Percentiles rank a stretch among this genome's conserved stretches.
Evolutionary conservation across 768 basidiomycete species (phyloP).

Genomic region (Podaxis sp.): DNA sequence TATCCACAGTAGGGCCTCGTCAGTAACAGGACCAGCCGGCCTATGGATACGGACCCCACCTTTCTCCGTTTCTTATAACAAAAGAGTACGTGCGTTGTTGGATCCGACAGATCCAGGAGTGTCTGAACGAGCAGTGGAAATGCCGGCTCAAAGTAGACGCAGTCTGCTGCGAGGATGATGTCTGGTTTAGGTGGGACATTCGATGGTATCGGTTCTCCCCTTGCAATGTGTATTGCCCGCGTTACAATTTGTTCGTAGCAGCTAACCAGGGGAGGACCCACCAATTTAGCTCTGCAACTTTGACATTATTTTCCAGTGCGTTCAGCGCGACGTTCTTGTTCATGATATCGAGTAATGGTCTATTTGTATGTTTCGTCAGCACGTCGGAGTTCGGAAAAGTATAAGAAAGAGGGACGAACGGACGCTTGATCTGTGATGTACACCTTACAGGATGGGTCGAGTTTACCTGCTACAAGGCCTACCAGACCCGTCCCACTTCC

Average conservation of each 20-base stretch:
- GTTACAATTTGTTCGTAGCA: constrained; percentile 14
- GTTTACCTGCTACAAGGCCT: constrained; percentile 75
- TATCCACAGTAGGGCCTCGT: background rate
- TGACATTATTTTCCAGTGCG: constrained; percentile 47
- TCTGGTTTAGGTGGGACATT: constrained; percentile 48
- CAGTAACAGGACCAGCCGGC: background rate
- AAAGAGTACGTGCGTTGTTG: constrained; percentile 72
- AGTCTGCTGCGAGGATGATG: constrained; percentile 87
- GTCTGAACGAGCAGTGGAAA: constrained; percentile 87
- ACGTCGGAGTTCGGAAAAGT: constrained; percentile 2
- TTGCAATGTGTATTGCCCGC: constrained; percentile 26
- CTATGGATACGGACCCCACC: constrained; percentile 36
- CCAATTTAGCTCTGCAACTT: constrained; percentile 82
- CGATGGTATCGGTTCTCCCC: constrained; percentile 64
- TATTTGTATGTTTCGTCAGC: constrained; percentile 29
- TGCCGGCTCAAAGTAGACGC: constrained; percentile 93
- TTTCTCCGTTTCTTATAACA: constrained; percentile 95
- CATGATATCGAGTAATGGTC: constrained; percentile 82
- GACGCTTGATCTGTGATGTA: constrained; percentile 92
- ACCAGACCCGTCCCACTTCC: constrained; percentile 93
- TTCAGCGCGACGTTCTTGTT: constrained; percentile 69
- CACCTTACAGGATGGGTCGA: constrained; percentile 56
- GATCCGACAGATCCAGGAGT: constrained; percentile 59
- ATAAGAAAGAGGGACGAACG: constrained; percentile 34
- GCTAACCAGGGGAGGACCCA: constrained; percentile 32